Conservation (phyloP, 768 basidiomycete genomes). For the Xerocomellus amylosporus region DNA sequence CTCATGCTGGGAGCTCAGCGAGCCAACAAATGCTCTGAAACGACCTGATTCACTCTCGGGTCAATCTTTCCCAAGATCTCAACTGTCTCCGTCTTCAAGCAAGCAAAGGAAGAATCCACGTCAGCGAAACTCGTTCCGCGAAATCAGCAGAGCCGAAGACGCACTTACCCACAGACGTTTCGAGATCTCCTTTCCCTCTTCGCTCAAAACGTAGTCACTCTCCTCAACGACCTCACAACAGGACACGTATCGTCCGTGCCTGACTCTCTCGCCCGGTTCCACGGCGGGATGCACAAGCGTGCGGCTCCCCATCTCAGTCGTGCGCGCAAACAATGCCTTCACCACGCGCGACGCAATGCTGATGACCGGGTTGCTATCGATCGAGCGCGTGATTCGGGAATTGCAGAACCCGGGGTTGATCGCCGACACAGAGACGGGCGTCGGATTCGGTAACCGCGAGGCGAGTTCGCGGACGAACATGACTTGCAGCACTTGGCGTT, state of each 20-base stretch:
- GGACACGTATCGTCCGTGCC: constrained; percentile 32
- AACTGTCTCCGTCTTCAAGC: constrained; percentile 28
- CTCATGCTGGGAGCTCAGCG: constrained; percentile 1
- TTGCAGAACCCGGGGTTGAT: constrained; percentile 37
- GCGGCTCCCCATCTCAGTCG: constrained; percentile 36
- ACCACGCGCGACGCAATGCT: not conserved
- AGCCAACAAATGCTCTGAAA: constrained; percentile 23
- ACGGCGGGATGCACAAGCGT: constrained; percentile 35
- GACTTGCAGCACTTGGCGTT: constrained; percentile 29
- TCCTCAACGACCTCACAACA: constrained; percentile 27
- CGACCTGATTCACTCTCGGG: constrained; percentile 26
- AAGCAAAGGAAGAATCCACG: not conserved
- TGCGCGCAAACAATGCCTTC: constrained; percentile 28
- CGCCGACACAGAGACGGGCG: constrained; percentile 30
- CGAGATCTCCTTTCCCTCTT: constrained; percentile 30
- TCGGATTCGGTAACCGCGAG: constrained; percentile 27
- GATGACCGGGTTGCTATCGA: constrained; percentile 6
- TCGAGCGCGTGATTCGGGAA: constrained; percentile 29
- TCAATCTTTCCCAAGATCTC: constrained; percentile 27
- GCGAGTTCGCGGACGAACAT: constrained; percentile 38
- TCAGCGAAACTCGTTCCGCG: constrained; percentile 1
- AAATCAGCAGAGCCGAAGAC: not conserved
- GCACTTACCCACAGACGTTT: constrained; percentile 35
- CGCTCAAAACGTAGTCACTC: constrained; percentile 32
- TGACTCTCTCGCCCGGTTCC: constrained; percentile 20